These are phyloP conservation scores for Lipomyces kockii DNA, from an alignment of 805 yeast genomes.

Conservation along the genomic window DNA sequence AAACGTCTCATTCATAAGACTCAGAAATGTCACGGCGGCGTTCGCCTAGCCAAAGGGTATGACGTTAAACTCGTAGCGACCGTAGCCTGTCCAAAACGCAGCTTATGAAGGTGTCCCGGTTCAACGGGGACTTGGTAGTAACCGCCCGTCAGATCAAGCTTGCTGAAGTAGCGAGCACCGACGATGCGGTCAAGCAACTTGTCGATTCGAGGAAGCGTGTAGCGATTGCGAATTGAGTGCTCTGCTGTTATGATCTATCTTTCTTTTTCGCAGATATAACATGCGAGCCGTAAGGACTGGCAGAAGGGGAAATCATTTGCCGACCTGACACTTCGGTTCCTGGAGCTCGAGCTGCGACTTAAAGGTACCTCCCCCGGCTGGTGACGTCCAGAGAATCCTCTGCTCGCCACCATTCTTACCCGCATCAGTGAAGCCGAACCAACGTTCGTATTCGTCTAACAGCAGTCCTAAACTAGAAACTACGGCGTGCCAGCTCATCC, in stretches of 20 bases:
- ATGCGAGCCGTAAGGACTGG: too few relatives aligned
- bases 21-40: slow-evolving; percentile 42
- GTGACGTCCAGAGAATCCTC: too few relatives aligned
- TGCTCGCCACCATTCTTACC: too few relatives aligned
- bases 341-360: too few relatives aligned
- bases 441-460: too few relatives aligned
- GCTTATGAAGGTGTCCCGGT: slow-evolving; percentile 34
- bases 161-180: slow-evolving; percentile 25
- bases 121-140: slow-evolving; percentile 6
- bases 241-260: slow-evolving; percentile 25
- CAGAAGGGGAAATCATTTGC: too few relatives aligned
- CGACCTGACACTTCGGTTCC: too few relatives aligned
- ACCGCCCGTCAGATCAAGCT: slow-evolving; percentile 37
- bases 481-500: too few relatives aligned
- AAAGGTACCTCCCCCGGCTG: too few relatives aligned
- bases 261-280: slow-evolving; percentile 37
- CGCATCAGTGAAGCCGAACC: too few relatives aligned
- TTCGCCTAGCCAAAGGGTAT: slow-evolving; percentile 43
- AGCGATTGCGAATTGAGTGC: slow-evolving; percentile 30
- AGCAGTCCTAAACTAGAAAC: too few relatives aligned
- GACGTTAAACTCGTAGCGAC: slow-evolving; percentile 39
- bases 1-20: slow-evolving; percentile 15
- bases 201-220: slow-evolving; percentile 33
- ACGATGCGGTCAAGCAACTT: slow-evolving; percentile 26
- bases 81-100: slow-evolving; percentile 38